A percentile compares a stretch with the other conserved stretches of the same genome.
Conservation (phyloP, 495 filamentous ascomycete species). For the Penicillium tannophilum region DNA sequence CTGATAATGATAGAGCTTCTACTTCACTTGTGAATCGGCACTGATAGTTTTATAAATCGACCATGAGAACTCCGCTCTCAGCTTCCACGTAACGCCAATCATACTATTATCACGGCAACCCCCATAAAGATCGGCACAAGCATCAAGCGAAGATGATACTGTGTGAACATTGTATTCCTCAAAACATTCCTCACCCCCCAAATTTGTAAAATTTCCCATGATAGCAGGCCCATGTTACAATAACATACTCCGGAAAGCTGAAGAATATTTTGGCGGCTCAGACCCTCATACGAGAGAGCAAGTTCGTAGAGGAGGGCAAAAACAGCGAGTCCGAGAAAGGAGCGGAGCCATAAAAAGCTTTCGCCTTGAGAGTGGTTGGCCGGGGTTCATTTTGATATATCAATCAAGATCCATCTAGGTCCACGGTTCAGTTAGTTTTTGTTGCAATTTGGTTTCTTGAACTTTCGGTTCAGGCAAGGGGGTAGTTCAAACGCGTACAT, state of each 20-base stretch:
- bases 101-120: too few species aligned
- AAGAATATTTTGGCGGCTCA: neutral
- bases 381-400: too few species aligned
- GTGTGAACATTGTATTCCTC: too few species aligned
- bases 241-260: neutral
- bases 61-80: constrained; percentile 16
- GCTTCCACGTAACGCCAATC: neutral
- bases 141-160: neutral
- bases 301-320: neutral
- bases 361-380: too few species aligned
- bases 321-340: neutral
- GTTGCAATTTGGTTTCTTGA: too few species aligned
- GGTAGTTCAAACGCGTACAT: too few species aligned
- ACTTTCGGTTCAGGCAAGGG: too few species aligned
- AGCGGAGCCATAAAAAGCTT: neutral
- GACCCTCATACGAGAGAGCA: neutral
- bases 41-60: constrained; percentile 17
- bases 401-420: too few species aligned
- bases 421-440: too few species aligned
- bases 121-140: neutral
- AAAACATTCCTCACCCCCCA: neutral
- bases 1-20: constrained; percentile 2
- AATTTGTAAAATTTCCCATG: neutral
- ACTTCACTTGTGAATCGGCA: constrained; percentile 13
- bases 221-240: neutral